Conservation (phyloP, 2,329 filamentous ascomycete species). For the Cordyceps farinosa region DNA sequence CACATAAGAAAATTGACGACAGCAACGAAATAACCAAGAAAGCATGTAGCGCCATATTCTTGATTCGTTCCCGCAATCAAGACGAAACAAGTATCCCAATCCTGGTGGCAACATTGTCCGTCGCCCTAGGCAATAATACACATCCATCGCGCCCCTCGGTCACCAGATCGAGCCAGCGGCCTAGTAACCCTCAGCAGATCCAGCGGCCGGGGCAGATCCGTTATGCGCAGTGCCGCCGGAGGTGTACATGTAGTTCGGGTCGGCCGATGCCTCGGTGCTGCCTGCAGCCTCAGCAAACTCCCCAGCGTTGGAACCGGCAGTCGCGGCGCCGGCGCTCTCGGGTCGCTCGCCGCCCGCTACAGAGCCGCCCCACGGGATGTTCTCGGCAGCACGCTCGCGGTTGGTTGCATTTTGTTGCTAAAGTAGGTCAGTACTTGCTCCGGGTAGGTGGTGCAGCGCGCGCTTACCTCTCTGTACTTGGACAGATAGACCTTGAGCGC, state of each 20-base stretch:
- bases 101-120: constrained; percentile 9
- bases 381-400: constrained; percentile 37
- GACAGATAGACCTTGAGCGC: constrained; percentile 97
- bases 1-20: neutral
- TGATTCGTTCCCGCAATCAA: constrained; percentile 1
- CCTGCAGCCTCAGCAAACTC: constrained; percentile 42
- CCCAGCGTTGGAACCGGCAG: constrained; percentile 28
- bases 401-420: constrained; percentile 44
- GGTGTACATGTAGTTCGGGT: constrained; percentile 50
- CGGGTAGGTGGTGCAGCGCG: neutral
- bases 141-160: neutral
- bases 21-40: constrained; percentile 3
- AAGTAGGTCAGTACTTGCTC: constrained; percentile 1
- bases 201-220: constrained; percentile 40
- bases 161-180: constrained; percentile 17
- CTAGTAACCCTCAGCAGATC: constrained; percentile 49
- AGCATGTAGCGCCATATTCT: constrained; percentile 12
- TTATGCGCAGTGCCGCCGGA: constrained; percentile 57
- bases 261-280: constrained; percentile 23
- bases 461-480: constrained; percentile 91
- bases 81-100: constrained; percentile 12
- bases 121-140: constrained; percentile 10
- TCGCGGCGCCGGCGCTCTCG: constrained; percentile 25
- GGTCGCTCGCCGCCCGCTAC: constrained; percentile 34
- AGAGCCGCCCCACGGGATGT: constrained; percentile 29